Percentiles rank a stretch among this genome's conserved stretches.
phyloP scores from a whole-genome alignment of 1,139 yeast species.

The Candida sanyaensis region DNA sequence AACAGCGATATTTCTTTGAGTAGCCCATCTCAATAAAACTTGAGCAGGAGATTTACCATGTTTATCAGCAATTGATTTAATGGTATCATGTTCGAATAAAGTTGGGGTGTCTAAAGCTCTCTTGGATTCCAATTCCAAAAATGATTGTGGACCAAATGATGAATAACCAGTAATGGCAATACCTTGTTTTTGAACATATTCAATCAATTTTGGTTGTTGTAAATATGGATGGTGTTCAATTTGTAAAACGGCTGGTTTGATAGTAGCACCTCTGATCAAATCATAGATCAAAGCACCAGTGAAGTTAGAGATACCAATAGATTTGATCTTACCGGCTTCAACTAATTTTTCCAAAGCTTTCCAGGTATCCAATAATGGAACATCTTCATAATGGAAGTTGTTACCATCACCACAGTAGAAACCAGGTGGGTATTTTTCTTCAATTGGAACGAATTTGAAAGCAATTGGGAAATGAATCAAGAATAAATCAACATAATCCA shows the following conservation, averaged over 20 bases:
- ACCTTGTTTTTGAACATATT: conserved; percentile 60
- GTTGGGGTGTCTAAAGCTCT: conserved; percentile 55
- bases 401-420: conserved; percentile 65
- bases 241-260: conserved; percentile 80
- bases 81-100: conserved; percentile 55
- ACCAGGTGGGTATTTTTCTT: conserved; percentile 75
- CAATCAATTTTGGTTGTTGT: conserved; percentile 69
- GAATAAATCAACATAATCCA: conserved; percentile 73
- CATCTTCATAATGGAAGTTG: conserved; percentile 61
- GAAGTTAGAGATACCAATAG: conserved; percentile 87
- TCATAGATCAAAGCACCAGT: conserved; percentile 70
- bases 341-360: conserved; percentile 67
- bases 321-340: conserved; percentile 62
- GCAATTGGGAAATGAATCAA: conserved; percentile 85
- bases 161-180: conserved; percentile 84
- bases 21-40: conserved; percentile 78
- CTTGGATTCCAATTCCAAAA: conserved; percentile 58
- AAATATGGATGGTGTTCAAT: conserved; percentile 93
- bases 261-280: conserved; percentile 66
- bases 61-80: conserved; percentile 25
- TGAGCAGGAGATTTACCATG: conserved; percentile 53
- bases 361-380: conserved; percentile 80
- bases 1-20: conserved; percentile 69
- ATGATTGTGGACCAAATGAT: conserved; percentile 77
- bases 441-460: conserved; percentile 69